Base-by-base conservation (phyloP, 83 land plant species). In the Larix sibirica region DNA sequence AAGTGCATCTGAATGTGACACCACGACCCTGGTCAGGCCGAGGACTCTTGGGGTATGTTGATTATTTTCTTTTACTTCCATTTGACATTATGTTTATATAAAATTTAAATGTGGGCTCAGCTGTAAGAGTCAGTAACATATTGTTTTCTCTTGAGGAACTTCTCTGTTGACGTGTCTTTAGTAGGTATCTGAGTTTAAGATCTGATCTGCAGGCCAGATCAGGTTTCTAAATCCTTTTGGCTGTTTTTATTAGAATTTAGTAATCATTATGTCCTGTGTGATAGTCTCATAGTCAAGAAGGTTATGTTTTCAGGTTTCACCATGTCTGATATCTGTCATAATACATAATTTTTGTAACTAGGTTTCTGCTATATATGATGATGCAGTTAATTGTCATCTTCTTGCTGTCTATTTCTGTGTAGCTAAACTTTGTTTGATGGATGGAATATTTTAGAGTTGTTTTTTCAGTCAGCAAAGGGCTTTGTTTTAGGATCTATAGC, bases 1-100 rank as follows among this genome's bases (percentile, higher is more conserved):
- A 73, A 14, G 64, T 87, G 16, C 86, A 84, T 69, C 47, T 94
- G 47, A 80, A 84, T 26, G 90, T 94, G 80, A 94, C 93, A 38
- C 96, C 96, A 9, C 89, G 95, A 73, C 69, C 81, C 65, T 94
- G 96, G 96, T 80, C 79, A 79, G 96, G 96, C 31, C 80, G 92
- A n/a, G 96, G 96, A 21, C 80, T 94, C 66, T 81, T 94, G 65
- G 96, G 95, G 94, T 92, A 87, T 69, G 87, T 79, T 66, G 20
- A 18, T 66, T 42, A 47, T 65, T 17, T 70, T 66, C 23, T 76
- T 44, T 80, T 63, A 68, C n/a, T 68, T 68, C 33, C 38, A 38
- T 33, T 68, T 68, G 42, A 68, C 73, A 5, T 33, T 33, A 0
- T 67, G 38, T 26, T 5, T 38, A 68, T 33, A 10, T 68, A 7